Conservation (phyloP, 1,139 yeast species). For the Pichia norvegensis region DNA sequence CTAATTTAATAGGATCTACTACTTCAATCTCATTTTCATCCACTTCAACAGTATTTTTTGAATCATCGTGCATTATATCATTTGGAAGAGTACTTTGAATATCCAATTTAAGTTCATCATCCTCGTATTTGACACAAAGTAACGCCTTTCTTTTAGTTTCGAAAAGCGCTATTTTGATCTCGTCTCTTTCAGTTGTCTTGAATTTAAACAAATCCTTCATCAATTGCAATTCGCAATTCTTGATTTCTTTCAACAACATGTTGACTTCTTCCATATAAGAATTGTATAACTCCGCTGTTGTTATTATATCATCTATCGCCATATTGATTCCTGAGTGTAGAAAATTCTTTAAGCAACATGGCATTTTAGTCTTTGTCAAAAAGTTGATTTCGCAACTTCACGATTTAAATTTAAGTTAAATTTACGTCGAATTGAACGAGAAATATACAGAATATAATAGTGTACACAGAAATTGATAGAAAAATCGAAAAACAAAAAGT, state of each 20-base stretch:
- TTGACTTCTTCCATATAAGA: conserved; percentile 5
- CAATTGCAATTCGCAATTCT: conserved; percentile 1
- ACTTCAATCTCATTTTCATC: conserved; percentile 4
- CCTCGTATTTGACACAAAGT: neutral
- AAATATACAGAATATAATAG: neutral
- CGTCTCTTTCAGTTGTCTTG: conserved; percentile 14
- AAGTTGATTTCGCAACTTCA: no score
- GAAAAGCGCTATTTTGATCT: conserved; percentile 7
- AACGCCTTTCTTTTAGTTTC: conserved; percentile 8
- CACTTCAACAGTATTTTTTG: neutral
- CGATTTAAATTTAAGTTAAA: no score
- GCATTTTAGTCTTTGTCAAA: no score
- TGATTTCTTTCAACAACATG: neutral
- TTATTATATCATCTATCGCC: neutral
- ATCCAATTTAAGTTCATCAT: neutral
- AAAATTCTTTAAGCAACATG: no score
- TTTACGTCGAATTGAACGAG: neutral
- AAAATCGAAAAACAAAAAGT: neutral
- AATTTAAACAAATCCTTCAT: conserved; percentile 3
- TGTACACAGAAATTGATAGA: neutral
- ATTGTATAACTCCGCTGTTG: conserved; percentile 5
- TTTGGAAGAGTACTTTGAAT: neutral
- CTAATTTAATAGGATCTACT: conserved; percentile 20
- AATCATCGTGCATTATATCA: neutral
- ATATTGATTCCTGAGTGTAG: no score